phyloP scores from a whole-genome alignment of 306 rosid species.

The Trifolium fragiferum region DNA sequence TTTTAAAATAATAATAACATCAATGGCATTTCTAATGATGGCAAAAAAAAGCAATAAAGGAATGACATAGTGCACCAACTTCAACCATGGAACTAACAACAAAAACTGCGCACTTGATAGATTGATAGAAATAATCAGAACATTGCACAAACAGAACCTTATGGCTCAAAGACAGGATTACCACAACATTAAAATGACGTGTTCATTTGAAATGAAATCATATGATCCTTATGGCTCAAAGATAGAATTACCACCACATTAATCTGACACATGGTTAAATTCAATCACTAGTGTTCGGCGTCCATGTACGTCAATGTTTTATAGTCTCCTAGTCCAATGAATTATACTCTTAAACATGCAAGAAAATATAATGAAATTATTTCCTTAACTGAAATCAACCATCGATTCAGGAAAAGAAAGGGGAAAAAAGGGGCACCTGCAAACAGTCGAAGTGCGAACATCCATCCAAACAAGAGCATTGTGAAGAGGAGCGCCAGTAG shows the following conservation, averaged over 20 bases:
- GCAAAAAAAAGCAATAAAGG: not conserved
- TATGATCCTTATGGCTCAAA: not conserved
- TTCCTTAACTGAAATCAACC: not conserved
- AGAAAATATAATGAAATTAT: not conserved
- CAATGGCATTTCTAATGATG: not conserved
- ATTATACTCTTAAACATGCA: not conserved
- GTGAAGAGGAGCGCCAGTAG: too few relatives aligned
- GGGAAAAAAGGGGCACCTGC: too few relatives aligned
- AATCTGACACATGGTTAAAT: not conserved
- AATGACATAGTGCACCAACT: conserved; percentile 13
- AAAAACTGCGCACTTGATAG: not conserved
- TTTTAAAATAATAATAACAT: conserved; percentile 13
- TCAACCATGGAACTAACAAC: conserved; percentile 8
- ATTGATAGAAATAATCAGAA: conserved; percentile 1
- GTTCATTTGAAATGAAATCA: conserved; percentile 8
- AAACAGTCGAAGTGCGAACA: too few relatives aligned
- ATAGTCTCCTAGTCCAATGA: not conserved
- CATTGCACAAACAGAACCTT: conserved; percentile 19
- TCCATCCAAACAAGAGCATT: too few relatives aligned
- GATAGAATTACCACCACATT: conserved; percentile 7
- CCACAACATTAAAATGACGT: not conserved
- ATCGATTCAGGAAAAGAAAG: not conserved
- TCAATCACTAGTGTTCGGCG: not conserved
- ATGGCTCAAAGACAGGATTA: not conserved
- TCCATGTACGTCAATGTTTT: not conserved